Percentiles rank a stretch among this genome's conserved stretches.
phyloP scores from a whole-genome alignment of 73 alveolate species.

The Paramecium biaurelia region DNA sequence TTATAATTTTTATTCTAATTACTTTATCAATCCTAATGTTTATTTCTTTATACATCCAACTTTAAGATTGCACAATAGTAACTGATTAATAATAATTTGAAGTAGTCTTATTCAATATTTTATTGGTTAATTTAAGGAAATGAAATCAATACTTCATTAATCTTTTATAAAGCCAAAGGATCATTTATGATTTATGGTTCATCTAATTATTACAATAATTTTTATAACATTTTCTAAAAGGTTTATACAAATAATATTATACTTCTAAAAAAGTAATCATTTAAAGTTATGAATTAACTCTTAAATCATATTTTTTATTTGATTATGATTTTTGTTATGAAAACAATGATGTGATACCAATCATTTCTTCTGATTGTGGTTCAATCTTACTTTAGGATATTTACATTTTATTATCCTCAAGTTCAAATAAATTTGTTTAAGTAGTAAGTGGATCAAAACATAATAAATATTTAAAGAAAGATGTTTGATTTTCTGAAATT shows the following conservation, averaged over 20 bases:
- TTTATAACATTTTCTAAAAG: neutral
- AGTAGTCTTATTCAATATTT: neutral
- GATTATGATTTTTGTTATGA: neutral
- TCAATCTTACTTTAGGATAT: neutral
- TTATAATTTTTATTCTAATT: neutral
- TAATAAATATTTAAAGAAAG: neutral
- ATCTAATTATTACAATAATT: neutral
- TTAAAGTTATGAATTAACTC: neutral
- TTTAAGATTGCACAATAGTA: constrained; percentile 15
- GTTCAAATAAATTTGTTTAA: neutral
- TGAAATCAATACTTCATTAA: neutral
- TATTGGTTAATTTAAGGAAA: neutral
- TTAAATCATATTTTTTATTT: neutral
- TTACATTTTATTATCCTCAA: neutral
- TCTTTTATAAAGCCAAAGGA: neutral
- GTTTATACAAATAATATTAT: neutral
- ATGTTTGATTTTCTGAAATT: neutral
- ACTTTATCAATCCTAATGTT: neutral
- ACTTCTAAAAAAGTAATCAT: constrained; percentile 1
- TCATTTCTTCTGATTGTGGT: constrained; percentile 39
- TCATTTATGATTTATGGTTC: neutral
- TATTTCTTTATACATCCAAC: neutral
- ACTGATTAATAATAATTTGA: neutral
- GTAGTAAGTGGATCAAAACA: neutral
- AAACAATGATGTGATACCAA: neutral